Evolutionary conservation across 192 early-diverging fungal species (phyloP).

Genomic region (Coemansia sp.): DNA sequence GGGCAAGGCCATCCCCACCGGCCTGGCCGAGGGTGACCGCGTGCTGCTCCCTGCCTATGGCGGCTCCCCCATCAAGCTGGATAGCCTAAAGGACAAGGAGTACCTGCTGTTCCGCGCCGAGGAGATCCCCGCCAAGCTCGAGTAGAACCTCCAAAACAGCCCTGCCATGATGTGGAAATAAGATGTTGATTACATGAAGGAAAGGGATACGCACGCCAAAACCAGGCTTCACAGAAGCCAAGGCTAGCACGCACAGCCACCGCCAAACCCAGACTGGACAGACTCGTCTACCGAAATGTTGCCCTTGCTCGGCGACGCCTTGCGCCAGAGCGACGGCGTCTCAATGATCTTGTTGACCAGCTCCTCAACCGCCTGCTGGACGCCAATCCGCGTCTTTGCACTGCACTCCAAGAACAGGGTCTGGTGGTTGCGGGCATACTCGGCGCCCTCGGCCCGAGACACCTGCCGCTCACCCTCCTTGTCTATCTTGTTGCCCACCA

Average conservation of each 20-base stretch:
- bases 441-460: conserved; percentile 78
- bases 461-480: conserved; percentile 71
- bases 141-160: conserved; percentile 2
- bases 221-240: background rate
- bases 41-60: conserved; percentile 95
- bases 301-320: conserved; percentile 25
- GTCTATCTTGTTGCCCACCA: conserved; percentile 98
- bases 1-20: conserved; percentile 71
- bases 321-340: conserved; percentile 64
- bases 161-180: background rate
- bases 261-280: conserved; percentile 26
- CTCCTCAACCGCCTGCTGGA: conserved; percentile 91
- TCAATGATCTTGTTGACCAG: conserved; percentile 82
- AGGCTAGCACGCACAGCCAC: conserved; percentile 33
- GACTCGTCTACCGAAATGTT: conserved; percentile 37
- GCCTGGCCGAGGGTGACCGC: conserved; percentile 86
- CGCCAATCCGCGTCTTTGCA: conserved; percentile 89
- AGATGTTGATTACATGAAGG: background rate
- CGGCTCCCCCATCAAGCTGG: conserved; percentile 88
- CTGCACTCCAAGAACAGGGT: conserved; percentile 95
- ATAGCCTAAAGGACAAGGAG: conserved; percentile 67
- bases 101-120: conserved; percentile 85
- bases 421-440: conserved; percentile 82
- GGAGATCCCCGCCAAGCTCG: conserved; percentile 93
- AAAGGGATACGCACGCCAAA: background rate